Evolutionary conservation across 2,329 filamentous ascomycete species (phyloP).

Genomic region (Pseudocercospora musae): DNA sequence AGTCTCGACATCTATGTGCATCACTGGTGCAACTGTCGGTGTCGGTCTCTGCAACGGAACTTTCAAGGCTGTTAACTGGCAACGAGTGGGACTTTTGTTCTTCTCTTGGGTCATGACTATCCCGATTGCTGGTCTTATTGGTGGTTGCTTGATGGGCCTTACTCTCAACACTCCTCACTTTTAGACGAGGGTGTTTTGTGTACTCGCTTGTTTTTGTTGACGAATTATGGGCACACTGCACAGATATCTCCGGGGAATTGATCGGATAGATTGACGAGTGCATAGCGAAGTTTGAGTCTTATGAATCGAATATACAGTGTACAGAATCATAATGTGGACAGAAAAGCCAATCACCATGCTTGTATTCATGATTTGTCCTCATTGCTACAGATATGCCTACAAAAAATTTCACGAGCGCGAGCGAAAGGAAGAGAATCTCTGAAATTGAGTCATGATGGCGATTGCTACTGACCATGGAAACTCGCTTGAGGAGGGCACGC

Average conservation of each 20-base stretch:
- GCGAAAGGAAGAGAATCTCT: no score
- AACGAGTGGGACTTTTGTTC: constrained; percentile 59
- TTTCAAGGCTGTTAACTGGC: constrained; percentile 58
- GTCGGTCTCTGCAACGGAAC: constrained; percentile 58
- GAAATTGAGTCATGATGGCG: no score
- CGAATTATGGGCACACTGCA: neutral
- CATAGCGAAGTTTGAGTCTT: neutral
- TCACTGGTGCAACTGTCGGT: constrained; percentile 58
- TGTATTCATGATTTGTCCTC: no score
- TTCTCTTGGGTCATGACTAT: constrained; percentile 58
- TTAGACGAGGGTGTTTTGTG: neutral
- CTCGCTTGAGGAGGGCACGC: no score
- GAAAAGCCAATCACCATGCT: no score
- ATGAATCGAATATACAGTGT: neutral
- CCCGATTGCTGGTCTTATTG: constrained; percentile 46
- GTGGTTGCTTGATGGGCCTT: constrained; percentile 58
- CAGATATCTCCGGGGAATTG: neutral
- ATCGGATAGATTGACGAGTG: neutral
- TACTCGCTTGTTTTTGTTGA: neutral
- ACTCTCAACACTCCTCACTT: constrained; percentile 22
- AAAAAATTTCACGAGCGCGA: no score
- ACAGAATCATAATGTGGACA: no score
- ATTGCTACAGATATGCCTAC: no score
- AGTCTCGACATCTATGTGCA: constrained; percentile 62
- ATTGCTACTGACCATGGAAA: no score